Conservation (phyloP, 2,329 filamentous ascomycete species). For the Venturia effusa region DNA sequence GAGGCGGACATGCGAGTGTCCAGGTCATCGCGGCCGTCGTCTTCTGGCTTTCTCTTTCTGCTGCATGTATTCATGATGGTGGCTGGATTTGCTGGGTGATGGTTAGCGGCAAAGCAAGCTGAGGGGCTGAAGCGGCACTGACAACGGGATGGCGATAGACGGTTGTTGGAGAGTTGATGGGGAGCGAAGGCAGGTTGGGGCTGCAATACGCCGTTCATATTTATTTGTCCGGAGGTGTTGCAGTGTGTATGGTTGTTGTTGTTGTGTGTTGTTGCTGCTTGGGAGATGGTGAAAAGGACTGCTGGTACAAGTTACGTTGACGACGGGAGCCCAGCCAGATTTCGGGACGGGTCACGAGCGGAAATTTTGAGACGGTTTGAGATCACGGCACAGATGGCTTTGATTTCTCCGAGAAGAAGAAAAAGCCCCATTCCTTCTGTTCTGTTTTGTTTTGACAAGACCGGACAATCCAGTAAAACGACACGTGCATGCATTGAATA, state of each 20-base stretch:
- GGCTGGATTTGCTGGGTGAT: conserved; percentile 18
- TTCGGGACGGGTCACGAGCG: not conserved
- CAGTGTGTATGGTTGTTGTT: not conserved
- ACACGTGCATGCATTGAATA: not conserved
- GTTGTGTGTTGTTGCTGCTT: not conserved
- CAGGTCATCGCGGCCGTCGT: conserved; percentile 42
- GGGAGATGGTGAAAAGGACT: not conserved
- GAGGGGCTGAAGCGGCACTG: conserved; percentile 27
- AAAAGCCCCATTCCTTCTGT: not conserved
- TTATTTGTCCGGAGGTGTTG: not conserved
- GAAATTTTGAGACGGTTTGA: not conserved
- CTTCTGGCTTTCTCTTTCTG: conserved; percentile 82
- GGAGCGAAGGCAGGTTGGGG: conserved; percentile 48
- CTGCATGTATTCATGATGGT: conserved; percentile 26
- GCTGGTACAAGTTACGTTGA: too few species aligned
- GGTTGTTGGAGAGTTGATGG: conserved; percentile 48
- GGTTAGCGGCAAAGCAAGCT: conserved; percentile 10
- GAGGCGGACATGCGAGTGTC: conserved; percentile 88
- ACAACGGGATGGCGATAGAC: conserved; percentile 48
- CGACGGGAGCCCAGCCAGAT: not conserved
- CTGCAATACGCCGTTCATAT: conserved; percentile 51
- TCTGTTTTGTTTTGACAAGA: not conserved
- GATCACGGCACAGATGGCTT: not conserved
- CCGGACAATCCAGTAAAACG: not conserved
- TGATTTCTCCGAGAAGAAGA: not conserved